phyloP scores from a whole-genome alignment of 2,329 filamentous ascomycete species.

The Escovopsis weberi region DNA sequence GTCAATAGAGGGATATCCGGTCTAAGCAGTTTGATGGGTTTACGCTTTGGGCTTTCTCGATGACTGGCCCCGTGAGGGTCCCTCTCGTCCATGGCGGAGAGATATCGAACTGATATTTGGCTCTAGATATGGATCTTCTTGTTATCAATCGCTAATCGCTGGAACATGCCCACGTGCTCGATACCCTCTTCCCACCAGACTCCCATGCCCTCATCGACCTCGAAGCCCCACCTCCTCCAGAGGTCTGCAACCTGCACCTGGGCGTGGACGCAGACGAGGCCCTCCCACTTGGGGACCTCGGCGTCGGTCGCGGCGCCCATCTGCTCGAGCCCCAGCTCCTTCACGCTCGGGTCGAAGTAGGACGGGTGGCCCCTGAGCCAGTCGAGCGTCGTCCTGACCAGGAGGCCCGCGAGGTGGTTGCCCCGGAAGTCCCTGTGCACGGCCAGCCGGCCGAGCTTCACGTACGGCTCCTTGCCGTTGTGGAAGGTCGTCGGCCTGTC shows the following conservation, averaged over 20 bases:
- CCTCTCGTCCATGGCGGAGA: not conserved
- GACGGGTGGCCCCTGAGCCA: conserved; percentile 51
- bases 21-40: no score
- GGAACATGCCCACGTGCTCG: conserved; percentile 71
- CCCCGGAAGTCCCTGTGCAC: conserved; percentile 52
- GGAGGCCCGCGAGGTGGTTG: conserved; percentile 44
- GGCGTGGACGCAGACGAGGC: conserved; percentile 66
- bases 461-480: conserved; percentile 56
- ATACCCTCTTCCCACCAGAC: conserved; percentile 77
- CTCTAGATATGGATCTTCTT: conserved; percentile 13
- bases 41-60: not conserved
- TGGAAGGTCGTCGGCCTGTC: conserved; percentile 37
- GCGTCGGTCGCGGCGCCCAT: conserved; percentile 23
- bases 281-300: conserved; percentile 50
- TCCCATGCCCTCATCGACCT: conserved; percentile 57
- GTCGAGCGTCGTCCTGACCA: conserved; percentile 52
- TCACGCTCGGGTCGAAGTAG: conserved; percentile 36
- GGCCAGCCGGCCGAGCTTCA: conserved; percentile 70
- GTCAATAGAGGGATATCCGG: no score
- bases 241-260: conserved; percentile 49
- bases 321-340: conserved; percentile 28
- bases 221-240: conserved; percentile 63
- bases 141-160: conserved; percentile 25
- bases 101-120: not conserved
- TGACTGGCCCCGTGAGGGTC: not conserved